phyloP scores from a whole-genome alignment of 2,329 filamentous ascomycete species.

The Alternaria longipes region DNA sequence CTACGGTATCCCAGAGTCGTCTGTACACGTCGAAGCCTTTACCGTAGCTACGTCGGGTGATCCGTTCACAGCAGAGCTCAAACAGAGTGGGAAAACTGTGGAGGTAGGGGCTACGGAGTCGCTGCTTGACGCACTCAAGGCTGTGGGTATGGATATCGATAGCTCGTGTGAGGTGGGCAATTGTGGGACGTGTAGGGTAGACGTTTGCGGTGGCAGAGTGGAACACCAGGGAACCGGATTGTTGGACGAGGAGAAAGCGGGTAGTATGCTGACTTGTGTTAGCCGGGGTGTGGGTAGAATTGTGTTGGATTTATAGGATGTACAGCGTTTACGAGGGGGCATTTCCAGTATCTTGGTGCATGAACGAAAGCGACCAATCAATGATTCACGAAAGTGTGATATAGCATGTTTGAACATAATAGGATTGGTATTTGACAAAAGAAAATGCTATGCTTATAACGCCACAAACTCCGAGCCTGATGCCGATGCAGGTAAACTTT shows the following conservation, averaged over 20 bases:
- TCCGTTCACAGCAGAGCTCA: slow-evolving; percentile 67
- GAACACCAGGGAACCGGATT: slow-evolving; percentile 54
- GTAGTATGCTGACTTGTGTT: slow-evolving; percentile 52
- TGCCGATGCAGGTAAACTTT: neutral
- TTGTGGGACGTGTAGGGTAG: slow-evolving; percentile 56
- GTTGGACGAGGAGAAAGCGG: slow-evolving; percentile 47
- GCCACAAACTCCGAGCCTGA: neutral
- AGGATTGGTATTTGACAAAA: neutral
- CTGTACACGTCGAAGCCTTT: slow-evolving; percentile 71
- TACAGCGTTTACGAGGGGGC: neutral
- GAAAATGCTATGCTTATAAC: neutral
- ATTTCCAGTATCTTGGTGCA: neutral
- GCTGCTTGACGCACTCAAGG: slow-evolving; percentile 54
- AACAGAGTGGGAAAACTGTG: slow-evolving; percentile 55
- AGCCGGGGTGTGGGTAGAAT: slow-evolving; percentile 47
- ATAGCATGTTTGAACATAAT: neutral
- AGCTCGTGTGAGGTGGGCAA: slow-evolving; percentile 57
- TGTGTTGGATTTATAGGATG: slow-evolving; percentile 40
- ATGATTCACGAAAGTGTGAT: neutral
- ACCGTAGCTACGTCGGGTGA: slow-evolving; percentile 64
- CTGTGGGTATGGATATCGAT: slow-evolving; percentile 56
- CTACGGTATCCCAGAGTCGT: slow-evolving; percentile 57
- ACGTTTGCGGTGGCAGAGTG: slow-evolving; percentile 50
- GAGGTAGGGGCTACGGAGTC: slow-evolving; percentile 55
- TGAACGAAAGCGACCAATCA: too few relatives aligned